Conservation (phyloP, 2,329 filamentous ascomycete genomes). For the Paraphaeosphaeria minitans region DNA sequence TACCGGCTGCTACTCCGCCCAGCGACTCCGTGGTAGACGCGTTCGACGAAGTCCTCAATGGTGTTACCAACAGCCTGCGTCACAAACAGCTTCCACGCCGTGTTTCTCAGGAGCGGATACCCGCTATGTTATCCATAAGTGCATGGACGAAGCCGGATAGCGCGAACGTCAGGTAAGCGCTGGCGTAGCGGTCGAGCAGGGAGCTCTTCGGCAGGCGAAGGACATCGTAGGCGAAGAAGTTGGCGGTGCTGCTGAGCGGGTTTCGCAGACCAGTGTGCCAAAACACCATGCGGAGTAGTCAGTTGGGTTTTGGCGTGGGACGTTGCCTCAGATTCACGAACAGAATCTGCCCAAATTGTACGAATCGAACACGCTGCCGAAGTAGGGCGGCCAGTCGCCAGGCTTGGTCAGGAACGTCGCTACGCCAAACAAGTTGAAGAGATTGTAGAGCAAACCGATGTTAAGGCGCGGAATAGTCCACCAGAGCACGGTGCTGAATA, state of each 20-base stretch:
- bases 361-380: slow-evolving; percentile 1
- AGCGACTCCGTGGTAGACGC: neutral
- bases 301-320: neutral
- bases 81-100: slow-evolving; percentile 1
- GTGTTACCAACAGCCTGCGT: neutral
- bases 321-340: neutral
- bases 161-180: slow-evolving; percentile 1
- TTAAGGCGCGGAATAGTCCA: slow-evolving; percentile 4
- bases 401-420: slow-evolving; percentile 1
- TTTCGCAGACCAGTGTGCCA: slow-evolving; percentile 3
- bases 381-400: neutral
- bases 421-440: neutral
- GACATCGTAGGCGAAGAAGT: neutral
- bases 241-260: neutral
- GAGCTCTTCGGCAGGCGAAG: neutral
- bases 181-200: neutral
- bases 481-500: slow-evolving; percentile 3
- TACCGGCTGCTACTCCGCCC: neutral
- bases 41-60: neutral
- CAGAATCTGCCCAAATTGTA: slow-evolving; percentile 4
- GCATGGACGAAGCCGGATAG: slow-evolving; percentile 1
- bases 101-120: neutral
- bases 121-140: slow-evolving; percentile 1
- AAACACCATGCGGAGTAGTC: neutral
- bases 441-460: slow-evolving; percentile 1